Conservation (phyloP, 2,329 filamentous ascomycete genomes). For the Ophiocordyceps australis region DNA sequence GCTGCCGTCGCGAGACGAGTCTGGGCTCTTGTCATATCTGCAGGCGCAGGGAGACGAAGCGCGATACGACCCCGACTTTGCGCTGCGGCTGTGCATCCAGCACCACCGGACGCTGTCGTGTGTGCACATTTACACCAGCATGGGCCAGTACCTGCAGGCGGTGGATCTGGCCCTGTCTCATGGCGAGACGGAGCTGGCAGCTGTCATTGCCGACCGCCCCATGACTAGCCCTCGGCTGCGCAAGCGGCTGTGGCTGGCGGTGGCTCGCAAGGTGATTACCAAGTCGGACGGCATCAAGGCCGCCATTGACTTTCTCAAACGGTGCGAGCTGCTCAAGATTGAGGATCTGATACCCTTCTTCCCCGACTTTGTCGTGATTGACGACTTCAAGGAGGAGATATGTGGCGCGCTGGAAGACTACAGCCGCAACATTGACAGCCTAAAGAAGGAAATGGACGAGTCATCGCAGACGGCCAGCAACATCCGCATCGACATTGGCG, state of each 20-base stretch:
- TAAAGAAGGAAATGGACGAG: slow-evolving; percentile 94
- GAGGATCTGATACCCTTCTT: slow-evolving; percentile 98
- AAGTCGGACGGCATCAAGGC: slow-evolving; percentile 76
- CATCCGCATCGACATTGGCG: slow-evolving; percentile 77
- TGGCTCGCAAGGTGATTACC: slow-evolving; percentile 85
- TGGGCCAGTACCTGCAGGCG: slow-evolving; percentile 86
- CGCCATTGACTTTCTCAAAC: slow-evolving; percentile 83
- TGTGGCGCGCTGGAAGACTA: slow-evolving; percentile 89
- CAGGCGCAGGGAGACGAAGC: slow-evolving; percentile 78
- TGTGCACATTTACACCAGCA: slow-evolving; percentile 92
- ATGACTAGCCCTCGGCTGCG: slow-evolving; percentile 62
- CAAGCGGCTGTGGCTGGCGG: slow-evolving; percentile 89
- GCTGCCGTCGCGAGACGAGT: slow-evolving; percentile 66
- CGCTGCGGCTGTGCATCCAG: slow-evolving; percentile 85
- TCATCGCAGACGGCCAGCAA: slow-evolving; percentile 74
- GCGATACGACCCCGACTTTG: slow-evolving; percentile 88
- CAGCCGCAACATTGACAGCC: slow-evolving; percentile 68
- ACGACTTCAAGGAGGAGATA: slow-evolving; percentile 98
- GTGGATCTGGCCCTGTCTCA: slow-evolving; percentile 86
- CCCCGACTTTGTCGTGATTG: slow-evolving; percentile 94
- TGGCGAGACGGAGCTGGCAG: slow-evolving; percentile 75
- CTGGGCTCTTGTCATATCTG: slow-evolving; percentile 71
- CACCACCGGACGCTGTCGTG: slow-evolving; percentile 85
- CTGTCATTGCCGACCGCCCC: slow-evolving; percentile 73
- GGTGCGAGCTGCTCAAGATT: slow-evolving; percentile 81